Evolutionary conservation across 225 moss, liverwort and hornwort genomes (phyloP), one percentile per base, ranked within the genome.

Genomic region (Thuidium tamariscinum): DNA sequence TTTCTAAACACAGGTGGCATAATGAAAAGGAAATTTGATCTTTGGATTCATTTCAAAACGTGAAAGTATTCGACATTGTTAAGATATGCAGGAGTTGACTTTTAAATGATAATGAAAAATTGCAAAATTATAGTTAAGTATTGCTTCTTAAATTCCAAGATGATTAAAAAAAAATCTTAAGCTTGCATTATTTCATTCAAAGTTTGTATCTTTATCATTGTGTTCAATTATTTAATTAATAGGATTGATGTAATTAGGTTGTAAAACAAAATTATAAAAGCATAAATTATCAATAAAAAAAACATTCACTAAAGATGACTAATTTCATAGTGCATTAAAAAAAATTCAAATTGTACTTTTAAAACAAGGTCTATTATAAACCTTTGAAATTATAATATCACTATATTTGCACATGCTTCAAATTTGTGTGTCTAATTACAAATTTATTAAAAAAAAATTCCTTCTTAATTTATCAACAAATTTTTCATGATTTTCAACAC

Each of bases 121-220:
- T 88, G 64, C 81, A 86, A 86, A 86, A 55, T 80, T 75, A 55
- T 88, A 88, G 75, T 90, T 75, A 91, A 84, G 91, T 88, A 81
- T 51, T 86, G 84, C 46, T 81, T 81, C 29, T 37, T 76, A 64
- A 86, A 67, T 75, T 84, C 7, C 18, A 54, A 82, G 19, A 69
- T 69, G 68, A 88, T 76, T 69, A 63, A 73, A 54, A 66, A 62
- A 54, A 8, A 55, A 42, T 79, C 11, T 41, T 44, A 74, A 62
- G 13, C 23, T 79, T 90, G 30, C 83, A 67, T 71, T 36, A 74
- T 79, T 73, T 68, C 8, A 74, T 74, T 60, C 1, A 88, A 74
- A 51, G 0, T 30, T 52, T 66, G 5, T 66, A 65, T 42, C 1
- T 36, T 59, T 4, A 72, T 23, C 30, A 82, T 20, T 32, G 8